These are phyloP conservation scores for Cyclocybe aegerita DNA, from an alignment of 768 basidiomycete genomes.

Conservation along the genomic window DNA sequence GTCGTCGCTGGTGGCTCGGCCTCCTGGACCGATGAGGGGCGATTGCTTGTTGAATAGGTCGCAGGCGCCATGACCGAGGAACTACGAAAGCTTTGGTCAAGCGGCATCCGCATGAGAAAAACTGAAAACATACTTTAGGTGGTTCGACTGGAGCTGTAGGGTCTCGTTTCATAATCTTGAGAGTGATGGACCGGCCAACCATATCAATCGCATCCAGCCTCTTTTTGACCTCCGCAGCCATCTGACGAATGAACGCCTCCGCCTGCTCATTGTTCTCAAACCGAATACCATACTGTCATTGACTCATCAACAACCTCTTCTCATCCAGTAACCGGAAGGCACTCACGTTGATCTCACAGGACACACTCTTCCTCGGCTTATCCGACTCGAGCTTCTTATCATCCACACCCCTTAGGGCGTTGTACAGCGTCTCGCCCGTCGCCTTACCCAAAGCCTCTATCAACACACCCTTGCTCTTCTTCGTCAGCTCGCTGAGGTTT, in stretches of 20 bases:
- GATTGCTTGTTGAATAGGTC: constrained; percentile 78
- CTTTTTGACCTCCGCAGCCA: constrained; percentile 76
- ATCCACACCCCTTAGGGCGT: constrained; percentile 83
- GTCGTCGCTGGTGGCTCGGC: constrained; percentile 72
- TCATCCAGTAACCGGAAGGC: not conserved
- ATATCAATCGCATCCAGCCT: constrained; percentile 68
- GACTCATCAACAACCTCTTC: not conserved
- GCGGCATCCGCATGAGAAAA: not conserved
- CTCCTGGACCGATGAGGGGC: constrained; percentile 55
- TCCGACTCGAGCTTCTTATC: constrained; percentile 77
- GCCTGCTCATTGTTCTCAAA: constrained; percentile 84
- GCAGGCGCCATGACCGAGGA: constrained; percentile 89
- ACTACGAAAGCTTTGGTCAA: constrained; percentile 42
- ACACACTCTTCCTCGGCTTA: constrained; percentile 87
- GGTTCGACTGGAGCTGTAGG: constrained; percentile 84
- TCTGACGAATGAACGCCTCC: constrained; percentile 70
- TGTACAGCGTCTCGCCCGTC: constrained; percentile 83
- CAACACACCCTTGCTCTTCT: constrained; percentile 62
- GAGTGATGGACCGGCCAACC: constrained; percentile 71
- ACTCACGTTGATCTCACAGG: constrained; percentile 92
- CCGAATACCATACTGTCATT: constrained; percentile 85
- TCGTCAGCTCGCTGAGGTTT: constrained; percentile 65
- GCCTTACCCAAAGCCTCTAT: constrained; percentile 75
- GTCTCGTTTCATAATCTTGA: constrained; percentile 89
- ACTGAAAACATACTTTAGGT: constrained; percentile 65